These are phyloP conservation scores for Sclerotinia subarctica DNA, from an alignment of 2,329 filamentous ascomycete species.

Conservation along the genomic window DNA sequence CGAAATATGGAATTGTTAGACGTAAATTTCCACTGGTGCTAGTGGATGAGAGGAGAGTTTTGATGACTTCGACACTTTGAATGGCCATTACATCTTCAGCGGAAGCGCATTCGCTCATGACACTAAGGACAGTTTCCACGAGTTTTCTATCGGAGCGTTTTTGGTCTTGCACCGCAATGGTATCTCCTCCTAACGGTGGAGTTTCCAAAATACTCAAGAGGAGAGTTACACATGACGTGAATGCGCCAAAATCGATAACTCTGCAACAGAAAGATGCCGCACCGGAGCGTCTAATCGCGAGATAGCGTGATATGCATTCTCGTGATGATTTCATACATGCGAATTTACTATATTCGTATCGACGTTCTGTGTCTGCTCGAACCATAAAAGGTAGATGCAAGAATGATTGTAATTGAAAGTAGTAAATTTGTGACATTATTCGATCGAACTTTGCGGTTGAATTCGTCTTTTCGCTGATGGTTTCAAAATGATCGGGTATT, in stretches of 20 bases:
- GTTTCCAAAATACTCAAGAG: slow-evolving; percentile 32
- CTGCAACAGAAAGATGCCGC: slow-evolving; percentile 34
- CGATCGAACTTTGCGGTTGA: slow-evolving; percentile 28
- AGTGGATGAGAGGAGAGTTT: slow-evolving; percentile 31
- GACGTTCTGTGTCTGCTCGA: slow-evolving; percentile 35
- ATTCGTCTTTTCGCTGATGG: slow-evolving; percentile 13
- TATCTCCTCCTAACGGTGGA: slow-evolving; percentile 22
- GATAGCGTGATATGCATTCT: slow-evolving; percentile 34
- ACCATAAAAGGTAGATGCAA: slow-evolving; percentile 38
- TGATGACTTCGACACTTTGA: slow-evolving; percentile 36
- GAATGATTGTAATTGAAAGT: slow-evolving; percentile 34
- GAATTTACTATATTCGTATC: slow-evolving; percentile 38
- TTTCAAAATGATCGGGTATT: slow-evolving; percentile 25
- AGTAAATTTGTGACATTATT: slow-evolving; percentile 35
- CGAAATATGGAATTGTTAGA: slow-evolving; percentile 38
- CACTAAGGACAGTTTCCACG: slow-evolving; percentile 29
- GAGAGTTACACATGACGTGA: slow-evolving; percentile 35
- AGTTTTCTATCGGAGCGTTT: slow-evolving; percentile 29
- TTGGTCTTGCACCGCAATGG: slow-evolving; percentile 23
- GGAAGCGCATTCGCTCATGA: slow-evolving; percentile 28
- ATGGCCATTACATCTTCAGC: slow-evolving; percentile 29
- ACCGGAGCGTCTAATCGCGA: slow-evolving; percentile 27
- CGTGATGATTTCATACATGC: slow-evolving; percentile 35
- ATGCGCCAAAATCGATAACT: slow-evolving; percentile 36
- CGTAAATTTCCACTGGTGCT: slow-evolving; percentile 30